A percentile compares a stretch with the other conserved stretches of the same genome.
Evolutionary conservation across 169 alveolate genomes (phyloP).

Genomic region (Besnoitia besnoiti): DNA sequence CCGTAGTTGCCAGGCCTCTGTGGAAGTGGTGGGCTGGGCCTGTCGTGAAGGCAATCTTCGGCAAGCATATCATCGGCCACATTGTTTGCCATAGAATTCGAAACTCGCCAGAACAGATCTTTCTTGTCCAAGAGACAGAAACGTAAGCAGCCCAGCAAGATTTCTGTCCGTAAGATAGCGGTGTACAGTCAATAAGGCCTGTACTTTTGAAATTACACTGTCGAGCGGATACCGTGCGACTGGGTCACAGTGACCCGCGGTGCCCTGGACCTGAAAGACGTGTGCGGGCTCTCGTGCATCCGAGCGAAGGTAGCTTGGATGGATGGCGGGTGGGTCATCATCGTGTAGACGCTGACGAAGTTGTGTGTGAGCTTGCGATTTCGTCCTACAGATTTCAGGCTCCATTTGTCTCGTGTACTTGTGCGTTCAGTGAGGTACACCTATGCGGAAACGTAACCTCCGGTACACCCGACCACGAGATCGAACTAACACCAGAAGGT

Average conservation of each 20-base stretch:
- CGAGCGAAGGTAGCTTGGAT: not conserved
- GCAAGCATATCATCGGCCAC: not conserved
- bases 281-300: not conserved
- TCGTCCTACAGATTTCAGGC: too few species aligned
- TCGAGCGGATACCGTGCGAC: too few species aligned
- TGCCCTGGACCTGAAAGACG: too few species aligned
- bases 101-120: not conserved
- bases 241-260: too few species aligned
- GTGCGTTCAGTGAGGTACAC: not conserved
- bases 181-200: too few species aligned
- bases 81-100: not conserved
- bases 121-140: not conserved
- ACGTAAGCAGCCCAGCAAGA: not conserved
- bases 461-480: not conserved
- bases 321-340: too few species aligned
- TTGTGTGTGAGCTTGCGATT: too few species aligned
- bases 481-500: not conserved
- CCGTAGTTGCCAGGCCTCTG: not conserved
- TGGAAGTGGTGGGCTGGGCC: constrained; percentile 11
- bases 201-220: too few species aligned
- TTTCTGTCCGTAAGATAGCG: too few species aligned
- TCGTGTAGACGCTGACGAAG: too few species aligned
- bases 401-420: too few species aligned
- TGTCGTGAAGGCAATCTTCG: not conserved
- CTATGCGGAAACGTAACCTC: not conserved